Percentiles rank a stretch among this genome's conserved stretches.
phyloP scores from a whole-genome alignment of 495 filamentous ascomycete genomes.

The Copromyces sp. region DNA sequence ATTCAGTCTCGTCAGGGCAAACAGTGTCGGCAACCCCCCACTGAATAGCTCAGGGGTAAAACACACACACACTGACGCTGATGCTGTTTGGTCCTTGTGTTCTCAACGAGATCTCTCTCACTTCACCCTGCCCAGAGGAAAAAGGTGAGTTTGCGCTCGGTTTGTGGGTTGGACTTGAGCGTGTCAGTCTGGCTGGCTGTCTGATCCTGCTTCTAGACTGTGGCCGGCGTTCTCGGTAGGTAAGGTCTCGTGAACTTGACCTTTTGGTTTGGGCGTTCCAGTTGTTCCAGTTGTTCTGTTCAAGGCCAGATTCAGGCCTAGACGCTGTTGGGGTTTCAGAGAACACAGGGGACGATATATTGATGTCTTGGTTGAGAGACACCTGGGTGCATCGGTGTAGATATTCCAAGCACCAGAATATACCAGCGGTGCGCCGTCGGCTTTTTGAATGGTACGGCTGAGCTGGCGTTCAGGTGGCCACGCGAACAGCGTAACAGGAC shows the following conservation, averaged over 20 bases:
- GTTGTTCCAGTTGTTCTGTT: background rate
- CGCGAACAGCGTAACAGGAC: background rate
- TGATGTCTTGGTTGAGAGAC: background rate
- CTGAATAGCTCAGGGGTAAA: background rate
- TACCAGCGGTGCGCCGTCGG: background rate
- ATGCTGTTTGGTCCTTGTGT: background rate
- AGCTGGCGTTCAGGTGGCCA: background rate
- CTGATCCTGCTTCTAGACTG: background rate
- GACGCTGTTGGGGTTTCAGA: background rate
- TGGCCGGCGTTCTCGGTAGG: background rate
- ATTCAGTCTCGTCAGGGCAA: no score
- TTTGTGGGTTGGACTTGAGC: background rate
- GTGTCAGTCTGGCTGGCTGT: background rate
- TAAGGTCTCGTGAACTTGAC: background rate
- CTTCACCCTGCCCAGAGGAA: background rate
- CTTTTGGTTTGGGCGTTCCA: no score
- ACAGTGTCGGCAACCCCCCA: background rate
- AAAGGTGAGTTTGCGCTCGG: background rate
- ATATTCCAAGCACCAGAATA: no score
- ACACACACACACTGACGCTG: background rate
- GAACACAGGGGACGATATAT: background rate
- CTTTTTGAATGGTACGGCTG: background rate
- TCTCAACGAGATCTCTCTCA: background rate
- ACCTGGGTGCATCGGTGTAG: background rate
- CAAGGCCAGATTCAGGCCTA: background rate